These are phyloP conservation scores for Rubroshorea leprosula DNA, from an alignment of 345 rosid genomes.

Conservation along the genomic window DNA sequence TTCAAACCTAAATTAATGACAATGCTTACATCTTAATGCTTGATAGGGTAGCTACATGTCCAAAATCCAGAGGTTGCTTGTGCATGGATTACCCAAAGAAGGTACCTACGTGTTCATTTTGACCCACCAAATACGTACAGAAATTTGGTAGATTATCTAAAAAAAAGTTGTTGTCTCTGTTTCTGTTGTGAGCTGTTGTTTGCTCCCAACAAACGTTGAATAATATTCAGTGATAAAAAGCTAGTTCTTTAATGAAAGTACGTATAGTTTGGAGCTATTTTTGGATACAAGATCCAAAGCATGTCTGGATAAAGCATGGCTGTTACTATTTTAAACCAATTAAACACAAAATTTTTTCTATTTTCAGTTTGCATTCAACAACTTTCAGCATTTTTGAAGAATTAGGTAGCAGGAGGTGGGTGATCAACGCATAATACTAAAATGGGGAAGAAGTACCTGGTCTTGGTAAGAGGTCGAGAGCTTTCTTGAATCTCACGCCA, in stretches of 20 bases:
- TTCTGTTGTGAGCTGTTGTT: conserved; percentile 13
- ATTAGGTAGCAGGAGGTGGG: background rate
- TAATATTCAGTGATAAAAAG: background rate
- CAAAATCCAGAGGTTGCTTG: conserved; percentile 24
- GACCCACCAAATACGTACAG: conserved; percentile 8
- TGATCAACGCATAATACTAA: background rate
- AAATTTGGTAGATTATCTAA: conserved; percentile 11
- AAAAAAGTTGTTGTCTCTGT: background rate
- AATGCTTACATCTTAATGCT: conserved; percentile 14
- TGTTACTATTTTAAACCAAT: conserved; percentile 2
- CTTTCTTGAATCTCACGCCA: conserved; percentile 3
- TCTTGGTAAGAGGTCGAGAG: conserved; percentile 9
- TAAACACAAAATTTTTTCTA: conserved; percentile 2
- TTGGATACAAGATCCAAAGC: conserved; percentile 23
- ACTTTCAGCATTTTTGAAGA: background rate
- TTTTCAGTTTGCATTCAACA: background rate
- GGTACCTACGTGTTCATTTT: conserved; percentile 19
- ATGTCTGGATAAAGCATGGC: background rate
- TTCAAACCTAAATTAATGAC: background rate
- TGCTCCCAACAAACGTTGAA: conserved; percentile 20
- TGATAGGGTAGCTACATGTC: conserved; percentile 25
- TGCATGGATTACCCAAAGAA: conserved; percentile 22
- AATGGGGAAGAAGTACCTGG: conserved; percentile 8
- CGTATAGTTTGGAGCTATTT: conserved; percentile 9
- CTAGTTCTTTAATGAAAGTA: background rate